Conservation (phyloP, 169 alveolate species). For the Plasmodium falciparum region DNA sequence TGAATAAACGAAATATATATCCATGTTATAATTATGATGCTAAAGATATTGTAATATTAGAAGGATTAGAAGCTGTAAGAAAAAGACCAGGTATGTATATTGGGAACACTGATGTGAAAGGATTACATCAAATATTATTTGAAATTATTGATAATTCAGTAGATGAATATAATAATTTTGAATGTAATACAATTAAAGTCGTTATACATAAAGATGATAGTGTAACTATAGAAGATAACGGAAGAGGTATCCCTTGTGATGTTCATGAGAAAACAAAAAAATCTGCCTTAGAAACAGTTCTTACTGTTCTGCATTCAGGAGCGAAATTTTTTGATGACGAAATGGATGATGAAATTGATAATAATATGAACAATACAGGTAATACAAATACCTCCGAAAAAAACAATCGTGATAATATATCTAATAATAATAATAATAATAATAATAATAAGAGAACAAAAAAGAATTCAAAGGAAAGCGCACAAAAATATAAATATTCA, state of each 20-base stretch:
- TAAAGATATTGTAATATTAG: conserved; percentile 85
- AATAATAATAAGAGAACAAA: conserved; percentile 22
- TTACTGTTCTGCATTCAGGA: conserved; percentile 89
- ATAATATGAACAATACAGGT: conserved; percentile 1
- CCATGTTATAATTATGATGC: conserved; percentile 79
- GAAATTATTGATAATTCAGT: conserved; percentile 89
- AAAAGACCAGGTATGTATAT: conserved; percentile 91
- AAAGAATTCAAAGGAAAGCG: conserved; percentile 44
- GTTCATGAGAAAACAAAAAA: conserved; percentile 80
- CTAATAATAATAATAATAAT: conserved; percentile 1
- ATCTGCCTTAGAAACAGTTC: conserved; percentile 87
- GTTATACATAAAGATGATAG: conserved; percentile 83
- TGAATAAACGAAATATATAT: conserved; percentile 9
- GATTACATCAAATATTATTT: conserved; percentile 87
- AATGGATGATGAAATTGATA: not conserved
- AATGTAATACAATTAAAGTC: conserved; percentile 82
- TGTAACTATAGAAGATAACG: conserved; percentile 83
- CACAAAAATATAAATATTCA: conserved; percentile 80
- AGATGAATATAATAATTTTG: conserved; percentile 86
- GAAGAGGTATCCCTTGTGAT: conserved; percentile 90
- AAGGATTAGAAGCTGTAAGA: conserved; percentile 89
- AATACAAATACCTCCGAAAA: not conserved
- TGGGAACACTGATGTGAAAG: conserved; percentile 86
- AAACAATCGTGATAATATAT: not conserved
- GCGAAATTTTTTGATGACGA: conserved; percentile 86